phyloP scores from a whole-genome alignment of 2,329 filamentous ascomycete species.

The Penicillium decumbens region DNA sequence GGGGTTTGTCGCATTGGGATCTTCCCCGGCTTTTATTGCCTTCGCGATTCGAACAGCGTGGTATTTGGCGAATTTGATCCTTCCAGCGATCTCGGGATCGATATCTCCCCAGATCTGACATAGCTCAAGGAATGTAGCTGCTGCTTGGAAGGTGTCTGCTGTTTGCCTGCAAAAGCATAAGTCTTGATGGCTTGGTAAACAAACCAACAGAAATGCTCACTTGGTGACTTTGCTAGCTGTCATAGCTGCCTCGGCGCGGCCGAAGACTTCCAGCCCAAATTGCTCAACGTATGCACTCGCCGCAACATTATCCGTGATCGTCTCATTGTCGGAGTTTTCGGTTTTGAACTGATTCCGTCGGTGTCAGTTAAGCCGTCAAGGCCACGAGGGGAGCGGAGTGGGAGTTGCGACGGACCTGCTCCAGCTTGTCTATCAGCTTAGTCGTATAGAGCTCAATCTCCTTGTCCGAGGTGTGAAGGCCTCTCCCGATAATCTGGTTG shows the following conservation, averaged over 20 bases:
- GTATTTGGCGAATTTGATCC: constrained; percentile 96
- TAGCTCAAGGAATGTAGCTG: constrained; percentile 86
- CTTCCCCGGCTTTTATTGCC: constrained; percentile 82
- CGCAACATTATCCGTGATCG: constrained; percentile 76
- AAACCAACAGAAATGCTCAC: constrained; percentile 41
- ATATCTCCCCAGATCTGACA: constrained; percentile 74
- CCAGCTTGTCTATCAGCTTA: constrained; percentile 83
- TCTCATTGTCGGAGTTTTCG: constrained; percentile 71
- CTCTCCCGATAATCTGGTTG: constrained; percentile 79
- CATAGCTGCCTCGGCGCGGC: constrained; percentile 75
- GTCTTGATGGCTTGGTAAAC: constrained; percentile 6
- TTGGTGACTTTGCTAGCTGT: constrained; percentile 76
- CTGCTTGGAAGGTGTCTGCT: constrained; percentile 87
- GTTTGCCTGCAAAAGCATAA: constrained; percentile 61
- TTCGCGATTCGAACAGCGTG: constrained; percentile 87
- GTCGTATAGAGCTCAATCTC: constrained; percentile 78
- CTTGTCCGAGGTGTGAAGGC: constrained; percentile 71
- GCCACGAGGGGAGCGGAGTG: neutral
- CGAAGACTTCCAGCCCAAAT: constrained; percentile 84
- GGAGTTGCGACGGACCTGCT: constrained; percentile 54
- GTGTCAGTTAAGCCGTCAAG: neutral
- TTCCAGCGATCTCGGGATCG: constrained; percentile 71
- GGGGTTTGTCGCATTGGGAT: constrained; percentile 89
- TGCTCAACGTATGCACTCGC: constrained; percentile 92
- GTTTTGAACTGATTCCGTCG: constrained; percentile 57